Evolutionary conservation across 2,329 filamentous ascomycete species (phyloP).

Genomic region (Exophiala viscosa): DNA sequence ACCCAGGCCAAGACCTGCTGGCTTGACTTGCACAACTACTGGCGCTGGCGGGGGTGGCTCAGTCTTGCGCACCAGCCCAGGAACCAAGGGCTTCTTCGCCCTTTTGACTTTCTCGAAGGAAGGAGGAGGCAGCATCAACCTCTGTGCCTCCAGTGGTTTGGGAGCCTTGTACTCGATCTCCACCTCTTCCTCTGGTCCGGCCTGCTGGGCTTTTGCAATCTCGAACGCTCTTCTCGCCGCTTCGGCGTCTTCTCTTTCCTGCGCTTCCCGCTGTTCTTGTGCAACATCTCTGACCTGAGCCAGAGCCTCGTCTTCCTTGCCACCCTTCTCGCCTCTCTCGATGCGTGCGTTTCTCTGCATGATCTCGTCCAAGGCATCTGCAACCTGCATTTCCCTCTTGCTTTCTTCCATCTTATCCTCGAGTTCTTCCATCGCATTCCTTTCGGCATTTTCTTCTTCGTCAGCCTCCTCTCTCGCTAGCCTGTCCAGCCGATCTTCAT

Average conservation of each 20-base stretch:
- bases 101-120: slow-evolving; percentile 75
- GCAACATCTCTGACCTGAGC: slow-evolving; percentile 58
- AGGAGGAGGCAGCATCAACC: slow-evolving; percentile 44
- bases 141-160: slow-evolving; percentile 27
- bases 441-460: slow-evolving; percentile 63
- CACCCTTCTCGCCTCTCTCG: slow-evolving; percentile 68
- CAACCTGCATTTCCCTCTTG: slow-evolving; percentile 92
- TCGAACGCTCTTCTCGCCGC: slow-evolving; percentile 75
- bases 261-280: slow-evolving; percentile 56
- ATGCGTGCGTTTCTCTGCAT: slow-evolving; percentile 84
- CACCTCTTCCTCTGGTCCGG: slow-evolving; percentile 52
- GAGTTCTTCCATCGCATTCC: slow-evolving; percentile 90
- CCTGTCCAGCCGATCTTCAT: slow-evolving; percentile 80
- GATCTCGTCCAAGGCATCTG: slow-evolving; percentile 93
- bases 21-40: slow-evolving; percentile 2
- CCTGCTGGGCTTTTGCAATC: slow-evolving; percentile 54
- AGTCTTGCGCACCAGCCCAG: slow-evolving; percentile 73
- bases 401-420: slow-evolving; percentile 92
- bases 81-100: slow-evolving; percentile 78
- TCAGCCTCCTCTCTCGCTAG: slow-evolving; percentile 71
- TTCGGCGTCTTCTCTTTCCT: slow-evolving; percentile 80
- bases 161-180: slow-evolving; percentile 37
- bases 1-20: slow-evolving; percentile 20
- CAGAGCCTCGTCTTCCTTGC: slow-evolving; percentile 52
- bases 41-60: slow-evolving; percentile 8